Conservation (phyloP, 179 eudicot genomes). For the Actinidia chinensis region DNA sequence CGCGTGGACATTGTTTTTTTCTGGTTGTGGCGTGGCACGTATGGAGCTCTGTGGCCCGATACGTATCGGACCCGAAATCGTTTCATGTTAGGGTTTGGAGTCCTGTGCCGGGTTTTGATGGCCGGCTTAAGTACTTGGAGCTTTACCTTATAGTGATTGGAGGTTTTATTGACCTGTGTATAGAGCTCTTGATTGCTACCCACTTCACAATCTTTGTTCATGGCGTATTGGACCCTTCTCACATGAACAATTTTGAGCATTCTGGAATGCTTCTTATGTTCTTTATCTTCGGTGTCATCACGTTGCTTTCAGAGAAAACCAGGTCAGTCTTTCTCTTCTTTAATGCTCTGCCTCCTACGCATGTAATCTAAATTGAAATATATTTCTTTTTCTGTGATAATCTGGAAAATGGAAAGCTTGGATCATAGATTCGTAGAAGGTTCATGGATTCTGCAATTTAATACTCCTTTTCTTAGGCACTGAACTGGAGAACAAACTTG, state of each 20-base stretch:
- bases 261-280: slow-evolving; percentile 95
- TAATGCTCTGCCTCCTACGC: background rate
- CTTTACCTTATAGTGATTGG: slow-evolving; percentile 71
- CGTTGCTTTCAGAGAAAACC: slow-evolving; percentile 63
- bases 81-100: slow-evolving; percentile 70
- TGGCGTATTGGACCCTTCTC: slow-evolving; percentile 70
- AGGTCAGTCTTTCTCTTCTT: slow-evolving; percentile 48
- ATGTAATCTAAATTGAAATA: background rate
- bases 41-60: slow-evolving; percentile 69
- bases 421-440: background rate
- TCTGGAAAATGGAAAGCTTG: background rate
- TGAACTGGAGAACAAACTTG: background rate
- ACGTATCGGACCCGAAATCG: slow-evolving; percentile 46
- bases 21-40: slow-evolving; percentile 79
- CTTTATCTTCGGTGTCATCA: slow-evolving; percentile 64
- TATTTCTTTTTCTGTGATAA: background rate
- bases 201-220: slow-evolving; percentile 69
- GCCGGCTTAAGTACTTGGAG: slow-evolving; percentile 76
- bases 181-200: slow-evolving; percentile 78
- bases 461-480: background rate
- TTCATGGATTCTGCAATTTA: background rate
- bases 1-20: slow-evolving; percentile 86
- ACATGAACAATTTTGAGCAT: slow-evolving; percentile 88
- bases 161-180: slow-evolving; percentile 73
- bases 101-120: slow-evolving; percentile 74